Evolutionary conservation across 306 rosid genomes (phyloP).

Genomic region (Cicer cuneatum): DNA sequence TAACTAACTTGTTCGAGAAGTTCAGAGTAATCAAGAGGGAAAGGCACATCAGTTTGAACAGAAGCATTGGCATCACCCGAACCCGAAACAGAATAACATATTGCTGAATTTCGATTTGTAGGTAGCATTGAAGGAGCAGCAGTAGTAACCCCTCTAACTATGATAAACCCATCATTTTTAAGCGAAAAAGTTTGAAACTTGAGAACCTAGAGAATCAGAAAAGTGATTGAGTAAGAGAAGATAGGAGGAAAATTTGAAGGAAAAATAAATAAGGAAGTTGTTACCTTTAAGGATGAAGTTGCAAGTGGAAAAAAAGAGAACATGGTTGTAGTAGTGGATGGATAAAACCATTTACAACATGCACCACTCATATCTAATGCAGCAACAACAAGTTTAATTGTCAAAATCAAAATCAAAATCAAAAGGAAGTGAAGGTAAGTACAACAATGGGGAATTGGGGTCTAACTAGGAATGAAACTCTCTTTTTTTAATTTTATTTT

Average conservation of each 20-base stretch:
- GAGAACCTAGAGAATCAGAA: conserved; percentile 45
- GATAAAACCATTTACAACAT: conserved; percentile 55
- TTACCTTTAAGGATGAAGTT: conserved; percentile 52
- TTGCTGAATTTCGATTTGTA: conserved; percentile 35
- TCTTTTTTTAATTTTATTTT: too few relatives aligned
- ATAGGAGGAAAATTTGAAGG: conserved; percentile 2
- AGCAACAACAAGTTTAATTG: neutral
- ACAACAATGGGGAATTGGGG: too few relatives aligned
- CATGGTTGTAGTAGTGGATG: conserved; percentile 34
- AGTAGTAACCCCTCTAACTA: conserved; percentile 22
- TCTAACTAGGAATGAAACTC: too few relatives aligned
- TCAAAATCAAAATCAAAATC: too few relatives aligned
- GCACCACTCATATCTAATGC: conserved; percentile 41
- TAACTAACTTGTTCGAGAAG: conserved; percentile 79
- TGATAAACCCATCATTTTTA: conserved; percentile 43
- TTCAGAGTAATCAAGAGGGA: conserved; percentile 78
- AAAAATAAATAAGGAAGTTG: neutral
- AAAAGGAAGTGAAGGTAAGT: neutral
- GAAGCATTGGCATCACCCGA: conserved; percentile 56
- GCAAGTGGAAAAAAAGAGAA: conserved; percentile 48
- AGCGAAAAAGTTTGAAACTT: conserved; percentile 42
- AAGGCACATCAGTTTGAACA: conserved; percentile 57
- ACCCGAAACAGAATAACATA: conserved; percentile 51
- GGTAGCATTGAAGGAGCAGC: conserved; percentile 34
- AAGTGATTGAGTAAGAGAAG: conserved; percentile 23